A percentile compares a stretch with the other conserved stretches of the same genome.
These are phyloP conservation scores for Jamesozyma lodderae DNA, from an alignment of 805 yeast species.

Conservation along the genomic window DNA sequence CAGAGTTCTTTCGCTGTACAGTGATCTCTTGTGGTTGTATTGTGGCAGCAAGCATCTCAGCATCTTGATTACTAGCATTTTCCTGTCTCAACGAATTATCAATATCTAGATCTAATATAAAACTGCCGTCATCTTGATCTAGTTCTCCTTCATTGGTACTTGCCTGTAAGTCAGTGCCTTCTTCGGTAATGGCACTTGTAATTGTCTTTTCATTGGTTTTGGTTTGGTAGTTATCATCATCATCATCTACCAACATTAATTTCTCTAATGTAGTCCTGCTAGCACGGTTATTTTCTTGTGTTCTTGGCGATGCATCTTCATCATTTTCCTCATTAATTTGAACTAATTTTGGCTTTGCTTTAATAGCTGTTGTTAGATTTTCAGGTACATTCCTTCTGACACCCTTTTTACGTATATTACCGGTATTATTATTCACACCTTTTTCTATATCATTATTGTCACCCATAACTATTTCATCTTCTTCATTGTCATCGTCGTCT, in stretches of 20 bases:
- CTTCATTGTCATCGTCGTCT: conserved; percentile 22
- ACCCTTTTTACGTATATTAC: neutral
- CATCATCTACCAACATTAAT: neutral
- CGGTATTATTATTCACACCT: neutral
- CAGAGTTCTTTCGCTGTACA: neutral
- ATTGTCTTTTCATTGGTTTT: no score
- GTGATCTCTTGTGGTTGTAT: neutral
- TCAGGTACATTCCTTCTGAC: no score
- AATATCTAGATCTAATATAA: conserved; percentile 25
- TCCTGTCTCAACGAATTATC: conserved; percentile 7
- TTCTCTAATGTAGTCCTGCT: no score
- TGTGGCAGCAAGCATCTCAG: neutral
- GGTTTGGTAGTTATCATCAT: no score
- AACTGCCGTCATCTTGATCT: conserved; percentile 22
- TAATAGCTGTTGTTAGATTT: conserved; percentile 58
- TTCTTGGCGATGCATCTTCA: no score
- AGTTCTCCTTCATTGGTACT: conserved; percentile 1
- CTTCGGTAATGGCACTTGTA: no score
- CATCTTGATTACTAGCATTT: neutral
- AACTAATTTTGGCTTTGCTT: conserved; percentile 65
- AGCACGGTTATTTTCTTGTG: neutral
- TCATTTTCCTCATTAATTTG: conserved; percentile 20
- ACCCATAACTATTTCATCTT: no score
- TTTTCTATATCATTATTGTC: conserved; percentile 14
- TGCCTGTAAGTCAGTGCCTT: no score